These are phyloP conservation scores for Porodaedalea pini DNA, from an alignment of 1,284 basidiomycete genomes.

Conservation along the genomic window DNA sequence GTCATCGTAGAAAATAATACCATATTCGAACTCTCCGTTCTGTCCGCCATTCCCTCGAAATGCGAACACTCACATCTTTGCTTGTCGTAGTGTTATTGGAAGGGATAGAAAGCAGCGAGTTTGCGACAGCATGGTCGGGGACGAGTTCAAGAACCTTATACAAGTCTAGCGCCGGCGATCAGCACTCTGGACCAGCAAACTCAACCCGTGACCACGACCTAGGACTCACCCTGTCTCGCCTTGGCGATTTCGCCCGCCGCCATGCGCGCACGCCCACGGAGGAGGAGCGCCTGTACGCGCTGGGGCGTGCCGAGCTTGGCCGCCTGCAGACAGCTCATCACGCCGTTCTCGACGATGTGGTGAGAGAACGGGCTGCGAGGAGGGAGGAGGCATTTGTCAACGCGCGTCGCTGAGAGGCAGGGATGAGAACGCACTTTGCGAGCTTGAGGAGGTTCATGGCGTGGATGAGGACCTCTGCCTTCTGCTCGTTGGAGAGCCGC, in stretches of 20 bases:
- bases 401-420: too few relatives aligned
- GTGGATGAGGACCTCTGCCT: constrained; percentile 61
- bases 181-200: constrained; percentile 21
- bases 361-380: constrained; percentile 42
- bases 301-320: constrained; percentile 49
- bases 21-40: not conserved
- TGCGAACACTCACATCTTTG: constrained; percentile 25
- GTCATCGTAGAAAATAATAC: too few relatives aligned
- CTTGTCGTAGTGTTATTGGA: constrained; percentile 36
- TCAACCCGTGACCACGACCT: too few relatives aligned
- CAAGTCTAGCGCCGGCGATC: constrained; percentile 44
- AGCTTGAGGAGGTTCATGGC: constrained; percentile 51
- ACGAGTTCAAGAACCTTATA: constrained; percentile 60
- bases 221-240: constrained; percentile 60
- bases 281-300: constrained; percentile 54
- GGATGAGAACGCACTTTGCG: constrained; percentile 35
- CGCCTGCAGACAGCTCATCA: constrained; percentile 63
- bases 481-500: constrained; percentile 56
- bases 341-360: constrained; percentile 67
- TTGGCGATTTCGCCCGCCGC: constrained; percentile 54
- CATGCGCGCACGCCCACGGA: constrained; percentile 61
- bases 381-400: constrained; percentile 13
- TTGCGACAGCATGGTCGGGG: constrained; percentile 66
- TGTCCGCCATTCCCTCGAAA: not conserved
- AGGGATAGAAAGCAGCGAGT: constrained; percentile 36